Percentiles rank a stretch among this genome's conserved stretches.
Evolutionary conservation across 306 rosid genomes (phyloP).

Genomic region (Comarum palustre): DNA sequence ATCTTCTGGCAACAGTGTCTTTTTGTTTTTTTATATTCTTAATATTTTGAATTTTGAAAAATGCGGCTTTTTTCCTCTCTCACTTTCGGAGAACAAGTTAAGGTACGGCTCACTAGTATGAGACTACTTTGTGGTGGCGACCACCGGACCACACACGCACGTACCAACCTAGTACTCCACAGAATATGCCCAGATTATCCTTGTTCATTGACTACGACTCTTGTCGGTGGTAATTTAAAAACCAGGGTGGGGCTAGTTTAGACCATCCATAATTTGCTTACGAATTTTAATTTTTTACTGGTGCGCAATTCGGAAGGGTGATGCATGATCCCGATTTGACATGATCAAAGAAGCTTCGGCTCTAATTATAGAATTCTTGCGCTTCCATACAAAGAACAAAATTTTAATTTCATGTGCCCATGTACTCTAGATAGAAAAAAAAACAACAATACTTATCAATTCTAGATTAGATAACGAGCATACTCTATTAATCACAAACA

Average conservation of each 20-base stretch:
- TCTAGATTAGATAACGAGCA: no score
- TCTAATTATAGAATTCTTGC: neutral
- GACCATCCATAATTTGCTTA: neutral
- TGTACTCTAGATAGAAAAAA: no score
- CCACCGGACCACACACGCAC: neutral
- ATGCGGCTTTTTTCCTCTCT: slow-evolving; percentile 12
- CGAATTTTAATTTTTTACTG: neutral
- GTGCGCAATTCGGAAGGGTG: no score
- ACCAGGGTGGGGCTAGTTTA: slow-evolving; percentile 17
- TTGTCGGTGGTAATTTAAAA: slow-evolving; percentile 39
- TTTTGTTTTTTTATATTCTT: neutral
- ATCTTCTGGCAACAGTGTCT: neutral
- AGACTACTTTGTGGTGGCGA: neutral
- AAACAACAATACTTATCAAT: no score
- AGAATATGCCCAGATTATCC: slow-evolving; percentile 17
- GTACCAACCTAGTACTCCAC: neutral
- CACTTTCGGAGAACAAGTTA: neutral
- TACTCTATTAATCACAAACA: no score
- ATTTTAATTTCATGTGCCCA: no score
- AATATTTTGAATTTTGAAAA: slow-evolving; percentile 27
- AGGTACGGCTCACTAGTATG: neutral
- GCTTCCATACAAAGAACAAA: no score
- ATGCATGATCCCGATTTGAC: neutral
- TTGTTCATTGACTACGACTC: neutral
- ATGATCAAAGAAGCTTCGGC: neutral